These are phyloP conservation scores for Pseudonectria foliicola DNA, from an alignment of 2,329 filamentous ascomycete species.

Conservation along the genomic window DNA sequence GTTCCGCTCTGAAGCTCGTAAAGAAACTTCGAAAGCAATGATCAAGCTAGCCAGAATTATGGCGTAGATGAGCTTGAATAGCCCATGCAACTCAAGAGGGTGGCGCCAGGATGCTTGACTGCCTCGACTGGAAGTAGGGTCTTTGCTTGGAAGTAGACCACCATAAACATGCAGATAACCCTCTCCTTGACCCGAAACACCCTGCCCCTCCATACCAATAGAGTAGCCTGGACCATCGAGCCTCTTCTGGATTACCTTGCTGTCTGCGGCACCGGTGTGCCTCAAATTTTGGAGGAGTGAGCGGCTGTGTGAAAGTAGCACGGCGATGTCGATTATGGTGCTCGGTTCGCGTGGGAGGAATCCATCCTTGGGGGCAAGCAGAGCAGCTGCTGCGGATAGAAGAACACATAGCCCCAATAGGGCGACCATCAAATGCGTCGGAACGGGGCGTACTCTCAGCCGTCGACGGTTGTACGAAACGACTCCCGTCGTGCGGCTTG, in stretches of 20 bases:
- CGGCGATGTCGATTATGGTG: slow-evolving; percentile 28
- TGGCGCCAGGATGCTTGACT: slow-evolving; percentile 19
- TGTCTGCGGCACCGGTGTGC: slow-evolving; percentile 27
- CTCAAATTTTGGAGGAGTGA: slow-evolving; percentile 27
- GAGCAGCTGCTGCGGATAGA: slow-evolving; percentile 13
- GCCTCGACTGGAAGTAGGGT: slow-evolving; percentile 1
- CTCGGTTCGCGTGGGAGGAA: slow-evolving; percentile 30
- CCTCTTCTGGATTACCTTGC: slow-evolving; percentile 18
- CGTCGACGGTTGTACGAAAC: slow-evolving; percentile 23
- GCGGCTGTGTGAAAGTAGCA: slow-evolving; percentile 30
- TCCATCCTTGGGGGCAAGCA: slow-evolving; percentile 21
- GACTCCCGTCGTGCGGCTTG: slow-evolving; percentile 14
- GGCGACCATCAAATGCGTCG: slow-evolving; percentile 25
- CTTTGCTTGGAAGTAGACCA: slow-evolving; percentile 14
- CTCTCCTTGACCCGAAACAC: slow-evolving; percentile 19
- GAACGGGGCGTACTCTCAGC: slow-evolving; percentile 22
- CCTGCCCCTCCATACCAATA: slow-evolving; percentile 29
- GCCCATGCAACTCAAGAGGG: slow-evolving; percentile 23
- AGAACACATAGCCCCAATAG: slow-evolving; percentile 21
- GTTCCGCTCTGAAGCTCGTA: slow-evolving; percentile 23
- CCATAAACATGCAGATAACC: slow-evolving; percentile 22
- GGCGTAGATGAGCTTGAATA: slow-evolving; percentile 20
- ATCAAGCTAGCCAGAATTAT: slow-evolving; percentile 24
- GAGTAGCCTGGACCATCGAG: slow-evolving; percentile 23
- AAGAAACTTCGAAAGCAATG: slow-evolving; percentile 26